phyloP scores from a whole-genome alignment of 257 asterid genomes.

The Avicennia marina region DNA sequence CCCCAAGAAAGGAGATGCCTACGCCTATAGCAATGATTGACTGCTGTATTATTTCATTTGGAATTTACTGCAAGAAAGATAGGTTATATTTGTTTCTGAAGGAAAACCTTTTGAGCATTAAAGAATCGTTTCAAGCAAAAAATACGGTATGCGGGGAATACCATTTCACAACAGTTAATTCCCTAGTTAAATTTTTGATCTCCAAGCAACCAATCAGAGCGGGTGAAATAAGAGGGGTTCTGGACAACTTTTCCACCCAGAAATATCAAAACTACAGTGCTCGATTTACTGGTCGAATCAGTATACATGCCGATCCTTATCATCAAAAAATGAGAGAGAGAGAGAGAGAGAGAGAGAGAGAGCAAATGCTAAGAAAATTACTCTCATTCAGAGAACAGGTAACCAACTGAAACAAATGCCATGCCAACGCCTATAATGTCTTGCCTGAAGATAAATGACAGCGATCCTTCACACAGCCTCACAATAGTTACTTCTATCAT shows the following conservation, averaged over 20 bases:
- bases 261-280: slow-evolving; percentile 11
- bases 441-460: slow-evolving; percentile 3
- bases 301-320: no score
- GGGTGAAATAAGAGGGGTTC: slow-evolving; percentile 13
- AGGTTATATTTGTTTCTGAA: slow-evolving; percentile 11
- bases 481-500: slow-evolving; percentile 18
- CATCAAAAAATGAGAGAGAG: no score
- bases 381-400: neutral
- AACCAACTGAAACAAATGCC: neutral
- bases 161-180: no score
- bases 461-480: slow-evolving; percentile 1
- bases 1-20: neutral
- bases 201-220: no score
- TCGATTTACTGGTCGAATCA: no score
- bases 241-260: slow-evolving; percentile 21
- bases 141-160: no score
- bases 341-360: no score
- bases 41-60: neutral
- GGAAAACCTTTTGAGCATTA: slow-evolving; percentile 12
- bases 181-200: no score
- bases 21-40: slow-evolving; percentile 22
- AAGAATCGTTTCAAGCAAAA: no score
- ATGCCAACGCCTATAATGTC: no score
- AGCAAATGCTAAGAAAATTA: no score
- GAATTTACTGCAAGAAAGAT: slow-evolving; percentile 21